A percentile compares a stretch with the other conserved stretches of the same genome.
Evolutionary conservation across 352 stramenopile genomes (phyloP).

Genomic region (Halophytophthora batemanensis): DNA sequence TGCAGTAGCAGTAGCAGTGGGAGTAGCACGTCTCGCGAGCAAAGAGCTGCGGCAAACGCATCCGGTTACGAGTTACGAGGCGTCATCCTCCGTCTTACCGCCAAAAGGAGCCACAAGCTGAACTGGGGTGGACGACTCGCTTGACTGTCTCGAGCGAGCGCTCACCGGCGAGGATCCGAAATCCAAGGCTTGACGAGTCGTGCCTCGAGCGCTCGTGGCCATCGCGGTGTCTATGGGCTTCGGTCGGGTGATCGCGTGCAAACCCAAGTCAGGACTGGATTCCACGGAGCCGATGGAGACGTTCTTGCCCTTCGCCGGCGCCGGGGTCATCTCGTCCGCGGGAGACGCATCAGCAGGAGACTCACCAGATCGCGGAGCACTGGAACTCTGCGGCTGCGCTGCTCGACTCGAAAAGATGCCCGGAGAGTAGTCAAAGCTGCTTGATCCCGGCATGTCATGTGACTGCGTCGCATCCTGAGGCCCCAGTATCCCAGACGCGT

Average conservation of each 20-base stretch:
- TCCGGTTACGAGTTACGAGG: too few relatives aligned
- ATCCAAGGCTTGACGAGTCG: conserved; percentile 43
- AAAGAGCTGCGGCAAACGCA: too few relatives aligned
- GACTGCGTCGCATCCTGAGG: conserved; percentile 23
- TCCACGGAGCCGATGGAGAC: conserved; percentile 46
- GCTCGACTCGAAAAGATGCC: conserved; percentile 66
- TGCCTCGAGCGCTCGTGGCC: conserved; percentile 17
- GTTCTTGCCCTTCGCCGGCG: conserved; percentile 14
- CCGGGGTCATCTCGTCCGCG: conserved; percentile 15
- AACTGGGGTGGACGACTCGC: conserved; percentile 13
- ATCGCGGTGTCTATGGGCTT: conserved; percentile 24
- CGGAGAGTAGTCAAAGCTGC: conserved; percentile 46
- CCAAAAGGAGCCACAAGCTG: conserved; percentile 37
- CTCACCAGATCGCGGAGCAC: conserved; percentile 22
- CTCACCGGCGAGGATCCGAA: conserved; percentile 36
- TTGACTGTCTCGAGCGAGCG: conserved; percentile 14
- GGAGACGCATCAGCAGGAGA: conserved; percentile 5
- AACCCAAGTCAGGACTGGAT: conserved; percentile 34
- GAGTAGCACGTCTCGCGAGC: too few relatives aligned
- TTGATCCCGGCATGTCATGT: conserved; percentile 19
- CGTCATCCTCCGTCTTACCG: conserved; percentile 25
- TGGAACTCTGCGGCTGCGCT: conserved; percentile 35
- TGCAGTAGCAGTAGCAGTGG: too few relatives aligned
- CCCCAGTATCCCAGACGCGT: conserved; percentile 15
- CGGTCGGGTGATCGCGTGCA: conserved; percentile 35